Evolutionary conservation across 192 early-diverging fungal species (phyloP), one percentile per base, ranked within the genome.

Genomic region (Martensiomyces pterosporus): DNA sequence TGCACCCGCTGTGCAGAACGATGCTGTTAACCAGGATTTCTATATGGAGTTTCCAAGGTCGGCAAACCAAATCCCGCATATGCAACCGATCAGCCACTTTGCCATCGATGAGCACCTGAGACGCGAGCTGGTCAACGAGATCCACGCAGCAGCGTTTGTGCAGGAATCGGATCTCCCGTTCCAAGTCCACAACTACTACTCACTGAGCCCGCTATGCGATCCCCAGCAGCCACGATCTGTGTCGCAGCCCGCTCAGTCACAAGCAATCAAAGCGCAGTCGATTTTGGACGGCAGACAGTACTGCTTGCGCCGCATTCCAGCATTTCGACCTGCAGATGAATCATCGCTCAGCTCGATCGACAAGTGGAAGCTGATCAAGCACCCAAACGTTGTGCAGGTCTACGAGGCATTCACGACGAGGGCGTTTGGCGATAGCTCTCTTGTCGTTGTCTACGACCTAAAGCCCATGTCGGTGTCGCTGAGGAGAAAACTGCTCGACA

Each of bases 391-490:
- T 41, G 90, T 91, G 6, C 89, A 85, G 22, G 77, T 98, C 18
- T 78, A 87, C 13, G 94, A 98, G 67, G 97, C 88, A 18, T 98
- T 99, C 56, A 92, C 94, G 1, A 98, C 93, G 5, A 88, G 85
- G 34, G 90, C 90, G 2, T 98, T 98, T 82, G 92, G 91, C 13
- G 94, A 98, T 59, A 80, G 86, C 51, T 75, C 96, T n/a, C 77
- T 99, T n/a, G 82, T 97, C 9, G 80, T 99, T 56, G 93, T 97
- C 4, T 94, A 91, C 60, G 94, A 97, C 61, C 96, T 88, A 64
- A 86, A 92, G 73, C 94, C 94, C 8, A 49, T 64, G 36, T 47
- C 75, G 15, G 39, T 49, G 39, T 63, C 60, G 37, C 43, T 77
- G 26, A 55, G 41, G 38, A 38, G 26, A 49, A 37, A 36, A 2